These are phyloP conservation scores for Neofusicoccum laricinum DNA, from an alignment of 2,329 filamentous ascomycete genomes.

Conservation along the genomic window DNA sequence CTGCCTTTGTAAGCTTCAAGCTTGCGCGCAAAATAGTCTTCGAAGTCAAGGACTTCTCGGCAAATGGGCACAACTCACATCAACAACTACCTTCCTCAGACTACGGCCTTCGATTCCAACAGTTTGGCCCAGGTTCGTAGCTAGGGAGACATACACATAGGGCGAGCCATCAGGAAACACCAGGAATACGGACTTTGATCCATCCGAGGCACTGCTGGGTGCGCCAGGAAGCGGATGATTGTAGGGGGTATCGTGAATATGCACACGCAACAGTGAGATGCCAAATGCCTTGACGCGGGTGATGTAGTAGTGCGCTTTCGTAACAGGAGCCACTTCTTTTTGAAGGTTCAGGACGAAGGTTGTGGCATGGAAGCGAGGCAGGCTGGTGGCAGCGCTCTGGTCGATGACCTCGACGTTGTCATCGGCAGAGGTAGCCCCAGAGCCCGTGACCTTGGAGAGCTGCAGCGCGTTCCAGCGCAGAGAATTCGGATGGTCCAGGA, in stretches of 20 bases:
- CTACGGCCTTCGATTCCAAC: conserved; percentile 45
- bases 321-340: conserved; percentile 68
- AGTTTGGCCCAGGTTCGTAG: conserved; percentile 36
- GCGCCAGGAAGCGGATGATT: conserved; percentile 22
- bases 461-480: conserved; percentile 55
- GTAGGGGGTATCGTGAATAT: conserved; percentile 78
- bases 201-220: conserved; percentile 43
- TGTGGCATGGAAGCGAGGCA: conserved; percentile 74
- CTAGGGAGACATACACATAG: conserved; percentile 64
- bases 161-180: conserved; percentile 80
- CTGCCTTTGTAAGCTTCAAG: background rate
- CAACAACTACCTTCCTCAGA: conserved; percentile 68
- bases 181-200: conserved; percentile 71
- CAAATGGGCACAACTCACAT: conserved; percentile 32
- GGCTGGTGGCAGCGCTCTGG: conserved; percentile 31
- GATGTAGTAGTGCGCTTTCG: conserved; percentile 82
- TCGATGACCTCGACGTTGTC: conserved; percentile 38
- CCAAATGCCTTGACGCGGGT: conserved; percentile 68
- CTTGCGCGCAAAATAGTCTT: no score
- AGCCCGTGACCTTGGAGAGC: conserved; percentile 36
- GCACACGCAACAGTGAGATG: conserved; percentile 72
- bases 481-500: conserved; percentile 52
- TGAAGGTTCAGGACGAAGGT: conserved; percentile 77
- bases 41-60: background rate
- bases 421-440: conserved; percentile 21